Conservation (phyloP, 176 grass and related monocot genomes). For the Phragmites australis region DNA sequence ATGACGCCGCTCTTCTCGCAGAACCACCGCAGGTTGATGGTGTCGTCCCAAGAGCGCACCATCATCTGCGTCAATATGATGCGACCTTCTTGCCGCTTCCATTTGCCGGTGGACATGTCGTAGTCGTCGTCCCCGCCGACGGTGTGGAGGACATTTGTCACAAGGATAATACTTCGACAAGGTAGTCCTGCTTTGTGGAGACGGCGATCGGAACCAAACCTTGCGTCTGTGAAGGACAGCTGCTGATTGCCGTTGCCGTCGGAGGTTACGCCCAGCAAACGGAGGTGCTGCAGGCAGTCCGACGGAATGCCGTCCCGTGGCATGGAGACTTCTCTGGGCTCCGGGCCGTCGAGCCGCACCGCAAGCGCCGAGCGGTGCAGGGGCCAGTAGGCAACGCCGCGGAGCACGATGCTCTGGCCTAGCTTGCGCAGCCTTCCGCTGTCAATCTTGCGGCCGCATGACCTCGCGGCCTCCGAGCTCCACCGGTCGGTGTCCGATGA, state of each 20-base stretch:
- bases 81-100: background rate
- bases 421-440: background rate
- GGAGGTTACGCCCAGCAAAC: slow-evolving; percentile 47
- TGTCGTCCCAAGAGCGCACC: rapidly evolving
- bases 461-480: background rate
- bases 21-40: background rate
- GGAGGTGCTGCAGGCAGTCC: background rate
- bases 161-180: too few species aligned
- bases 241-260: background rate
- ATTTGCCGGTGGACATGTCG: background rate
- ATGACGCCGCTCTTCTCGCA: background rate
- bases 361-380: background rate
- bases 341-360: background rate
- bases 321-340: background rate
- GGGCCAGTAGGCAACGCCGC: slow-evolving; percentile 18
- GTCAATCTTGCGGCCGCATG: background rate
- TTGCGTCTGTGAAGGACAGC: background rate
- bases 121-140: background rate
- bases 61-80: background rate
- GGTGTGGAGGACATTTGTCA: too few species aligned
- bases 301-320: background rate
- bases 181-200: too few species aligned
- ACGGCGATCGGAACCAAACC: too few species aligned
- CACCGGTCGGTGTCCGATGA: slow-evolving; percentile 2
- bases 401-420: background rate